Base-by-base conservation (phyloP, 1,139 yeast species). In the Yamadazyma buinensis region DNA sequence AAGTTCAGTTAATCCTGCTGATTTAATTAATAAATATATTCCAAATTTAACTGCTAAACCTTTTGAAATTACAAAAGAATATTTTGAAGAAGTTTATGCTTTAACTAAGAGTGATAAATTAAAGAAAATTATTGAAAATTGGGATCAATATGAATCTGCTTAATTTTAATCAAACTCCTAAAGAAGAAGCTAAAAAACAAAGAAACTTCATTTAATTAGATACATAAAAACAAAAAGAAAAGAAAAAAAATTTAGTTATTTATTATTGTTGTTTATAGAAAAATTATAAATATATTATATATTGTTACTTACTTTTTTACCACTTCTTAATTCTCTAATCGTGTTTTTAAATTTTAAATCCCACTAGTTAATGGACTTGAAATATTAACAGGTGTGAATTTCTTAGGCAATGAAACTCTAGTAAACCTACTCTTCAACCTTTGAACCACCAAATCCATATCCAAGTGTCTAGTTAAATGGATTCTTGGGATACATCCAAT, bases 1-100 rank as follows among this genome's bases (percentile, higher is more conserved):
- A 71, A 85, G 87, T 48, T 95, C 96, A 34, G 94, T 92, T 49
- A 90, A 92, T 70, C 95, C 96, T 43, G 84, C 92, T 44, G 87
- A 87, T 60, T 77, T 92, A 67, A 80, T 87, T 54, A 90, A 90
- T 59, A 90, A 88, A 71, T 92, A 94, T 66, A 88, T 92, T 74
- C 99, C 99, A 48, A 92, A 92, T 74, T 80, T 92, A 75, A 94
- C 98, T 44, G 98, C 98, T 45, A 87, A 82, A 67, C 98, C 99
- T 50, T 92, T 92, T 61, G 82, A 84, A 65, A 82, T 92, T 49
- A 84, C 97, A 29, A 92, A 86, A 72, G 97, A 90, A 61, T 92
- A 92, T 71, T 92, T 92, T 72, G 83, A 92, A 71, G 95, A 87
- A 54, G 98, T 94, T 37, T 94, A 90, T 63, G 76, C 81, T 41